These are phyloP conservation scores for Rubia tinctorum DNA, from an alignment of 305 asterid species.

Conservation along the genomic window DNA sequence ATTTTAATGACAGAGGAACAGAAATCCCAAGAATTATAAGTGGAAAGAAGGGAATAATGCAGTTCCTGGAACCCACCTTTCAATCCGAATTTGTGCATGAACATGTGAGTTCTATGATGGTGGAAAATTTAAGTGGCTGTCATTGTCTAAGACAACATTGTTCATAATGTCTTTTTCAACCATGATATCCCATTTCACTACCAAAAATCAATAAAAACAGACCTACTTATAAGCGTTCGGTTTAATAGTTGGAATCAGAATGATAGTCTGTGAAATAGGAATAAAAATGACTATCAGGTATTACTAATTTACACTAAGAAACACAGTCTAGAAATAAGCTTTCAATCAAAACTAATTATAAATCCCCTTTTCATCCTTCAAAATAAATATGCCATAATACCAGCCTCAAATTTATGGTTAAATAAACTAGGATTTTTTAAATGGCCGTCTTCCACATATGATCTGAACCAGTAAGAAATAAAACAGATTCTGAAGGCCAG, in stretches of 20 bases:
- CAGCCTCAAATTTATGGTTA: neutral
- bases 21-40: neutral
- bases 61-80: conserved; percentile 18
- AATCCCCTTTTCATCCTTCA: neutral
- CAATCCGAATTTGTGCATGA: conserved; percentile 8
- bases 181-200: neutral
- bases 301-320: too few relatives aligned
- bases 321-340: neutral
- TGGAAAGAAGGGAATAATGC: conserved; percentile 10
- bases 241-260: neutral
- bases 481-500: neutral
- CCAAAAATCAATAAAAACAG: neutral
- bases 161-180: neutral
- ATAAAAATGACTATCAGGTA: too few relatives aligned
- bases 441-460: neutral
- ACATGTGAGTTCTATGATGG: conserved; percentile 13
- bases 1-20: neutral
- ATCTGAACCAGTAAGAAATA: neutral
- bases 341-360: neutral
- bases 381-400: neutral
- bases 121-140: conserved; percentile 11
- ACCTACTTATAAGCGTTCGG: neutral
- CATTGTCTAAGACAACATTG: neutral
- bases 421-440: neutral
- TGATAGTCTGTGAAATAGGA: neutral